A percentile compares a stretch with the other conserved stretches of the same genome.
Conservation (phyloP, 83 land plant species). For the Picea abies region DNA sequence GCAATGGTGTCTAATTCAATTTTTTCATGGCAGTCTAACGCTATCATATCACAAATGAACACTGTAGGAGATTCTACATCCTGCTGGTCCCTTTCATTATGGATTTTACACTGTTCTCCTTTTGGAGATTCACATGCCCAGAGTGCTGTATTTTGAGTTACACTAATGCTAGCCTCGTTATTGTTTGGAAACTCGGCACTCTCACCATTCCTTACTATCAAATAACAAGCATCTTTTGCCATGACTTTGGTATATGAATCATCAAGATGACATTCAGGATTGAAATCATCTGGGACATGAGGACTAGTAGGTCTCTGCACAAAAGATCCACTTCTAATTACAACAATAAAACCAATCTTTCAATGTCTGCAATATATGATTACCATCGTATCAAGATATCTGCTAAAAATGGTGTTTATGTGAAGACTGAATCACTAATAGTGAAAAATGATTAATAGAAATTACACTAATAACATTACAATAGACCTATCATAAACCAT, state of each 20-base stretch:
- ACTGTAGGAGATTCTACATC: neutral
- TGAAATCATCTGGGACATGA: neutral
- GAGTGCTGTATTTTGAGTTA: neutral
- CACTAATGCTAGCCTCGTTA: neutral
- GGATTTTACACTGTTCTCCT: neutral
- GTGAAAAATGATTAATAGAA: too few species aligned
- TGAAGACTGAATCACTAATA: too few species aligned
- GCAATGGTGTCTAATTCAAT: neutral
- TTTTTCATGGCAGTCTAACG: constrained; percentile 1
- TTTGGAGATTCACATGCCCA: neutral
- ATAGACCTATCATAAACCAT: too few species aligned
- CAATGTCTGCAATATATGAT: too few species aligned
- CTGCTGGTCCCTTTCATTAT: neutral
- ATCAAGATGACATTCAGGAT: neutral
- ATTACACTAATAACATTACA: too few species aligned
- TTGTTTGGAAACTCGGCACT: neutral
- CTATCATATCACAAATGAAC: neutral
- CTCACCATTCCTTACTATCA: neutral
- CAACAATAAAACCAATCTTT: too few species aligned
- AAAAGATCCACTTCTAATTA: too few species aligned
- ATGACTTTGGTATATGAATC: neutral
- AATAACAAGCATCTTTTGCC: neutral
- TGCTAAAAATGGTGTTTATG: too few species aligned
- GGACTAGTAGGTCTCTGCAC: neutral
- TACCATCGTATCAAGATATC: too few species aligned